These are phyloP conservation scores for Brassica incana DNA, from an alignment of 345 rosid species.

Conservation along the genomic window DNA sequence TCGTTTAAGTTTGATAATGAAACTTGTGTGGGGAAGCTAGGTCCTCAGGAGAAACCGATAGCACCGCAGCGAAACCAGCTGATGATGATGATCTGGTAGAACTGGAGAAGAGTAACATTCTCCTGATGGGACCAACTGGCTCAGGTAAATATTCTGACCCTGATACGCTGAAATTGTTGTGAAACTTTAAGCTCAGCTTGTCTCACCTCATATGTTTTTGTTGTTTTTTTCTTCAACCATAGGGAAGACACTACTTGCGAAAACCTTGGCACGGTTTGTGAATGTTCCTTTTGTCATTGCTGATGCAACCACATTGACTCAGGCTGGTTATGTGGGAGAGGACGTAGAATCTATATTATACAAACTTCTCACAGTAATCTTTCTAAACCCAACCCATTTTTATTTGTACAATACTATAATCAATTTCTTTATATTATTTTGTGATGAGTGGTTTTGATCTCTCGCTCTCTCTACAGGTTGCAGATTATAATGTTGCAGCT, in stretches of 20 bases:
- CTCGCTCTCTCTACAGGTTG: constrained; percentile 55
- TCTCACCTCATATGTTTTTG: constrained; percentile 29
- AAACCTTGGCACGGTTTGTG: constrained; percentile 94
- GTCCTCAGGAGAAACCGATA: constrained; percentile 59
- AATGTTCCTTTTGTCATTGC: constrained; percentile 97
- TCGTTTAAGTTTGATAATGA: constrained; percentile 37
- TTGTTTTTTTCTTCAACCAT: constrained; percentile 62
- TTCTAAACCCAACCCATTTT: neutral
- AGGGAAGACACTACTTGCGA: constrained; percentile 99
- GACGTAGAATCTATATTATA: constrained; percentile 98
- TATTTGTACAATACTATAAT: neutral
- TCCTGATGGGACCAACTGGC: constrained; percentile 98
- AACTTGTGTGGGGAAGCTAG: constrained; percentile 54
- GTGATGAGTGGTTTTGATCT: neutral
- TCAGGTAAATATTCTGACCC: constrained; percentile 64
- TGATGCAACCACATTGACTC: constrained; percentile 94
- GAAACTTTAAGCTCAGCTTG: neutral
- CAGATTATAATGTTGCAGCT: constrained; percentile 97
- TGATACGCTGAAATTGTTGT: neutral
- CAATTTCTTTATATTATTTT: neutral
- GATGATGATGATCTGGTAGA: constrained; percentile 88
- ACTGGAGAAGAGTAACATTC: constrained; percentile 99
- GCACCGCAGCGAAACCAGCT: constrained; percentile 40
- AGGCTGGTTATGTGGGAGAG: constrained; percentile 99
- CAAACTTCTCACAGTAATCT: constrained; percentile 83